Conservation (phyloP, 352 stramenopile genomes). For the Elongisporangium undulatum region DNA sequence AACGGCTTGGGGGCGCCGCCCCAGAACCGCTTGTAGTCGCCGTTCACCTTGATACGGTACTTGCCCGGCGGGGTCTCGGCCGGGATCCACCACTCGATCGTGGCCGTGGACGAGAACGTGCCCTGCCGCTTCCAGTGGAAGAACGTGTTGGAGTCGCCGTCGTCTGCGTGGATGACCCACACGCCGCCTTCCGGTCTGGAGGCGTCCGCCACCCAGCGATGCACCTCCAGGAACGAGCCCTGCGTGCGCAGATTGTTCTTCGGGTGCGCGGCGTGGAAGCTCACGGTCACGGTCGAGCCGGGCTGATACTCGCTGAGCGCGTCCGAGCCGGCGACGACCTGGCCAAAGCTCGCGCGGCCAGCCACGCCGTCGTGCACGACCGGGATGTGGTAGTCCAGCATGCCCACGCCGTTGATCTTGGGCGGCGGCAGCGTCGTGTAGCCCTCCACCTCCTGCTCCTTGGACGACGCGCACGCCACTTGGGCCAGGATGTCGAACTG, state of each 20-base stretch:
- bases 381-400: conserved; percentile 71
- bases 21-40: conserved; percentile 74
- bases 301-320: conserved; percentile 33
- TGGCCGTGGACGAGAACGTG: conserved; percentile 62
- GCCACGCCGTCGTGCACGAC: conserved; percentile 66
- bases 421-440: conserved; percentile 31
- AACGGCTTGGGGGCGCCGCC: conserved; percentile 39
- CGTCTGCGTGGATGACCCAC: conserved; percentile 72
- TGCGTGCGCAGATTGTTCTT: conserved; percentile 82
- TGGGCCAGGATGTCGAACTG: conserved; percentile 68
- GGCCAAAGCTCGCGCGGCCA: conserved; percentile 39
- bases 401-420: conserved; percentile 53
- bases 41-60: conserved; percentile 81
- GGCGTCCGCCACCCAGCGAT: conserved; percentile 51
- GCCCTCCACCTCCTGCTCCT: conserved; percentile 1
- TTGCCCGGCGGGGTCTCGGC: conserved; percentile 30
- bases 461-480: conserved; percentile 14
- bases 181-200: conserved; percentile 31
- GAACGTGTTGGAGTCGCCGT: conserved; percentile 68
- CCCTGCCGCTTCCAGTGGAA: conserved; percentile 73
- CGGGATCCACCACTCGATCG: conserved; percentile 68
- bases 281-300: conserved; percentile 45
- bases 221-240: conserved; percentile 74
- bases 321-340: conserved; percentile 37
- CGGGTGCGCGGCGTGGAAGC: conserved; percentile 73